Evolutionary conservation across 108 stramenopile genomes (phyloP), one percentile per base, ranked within the genome.

Genomic region (Schizochytrium sp.): DNA sequence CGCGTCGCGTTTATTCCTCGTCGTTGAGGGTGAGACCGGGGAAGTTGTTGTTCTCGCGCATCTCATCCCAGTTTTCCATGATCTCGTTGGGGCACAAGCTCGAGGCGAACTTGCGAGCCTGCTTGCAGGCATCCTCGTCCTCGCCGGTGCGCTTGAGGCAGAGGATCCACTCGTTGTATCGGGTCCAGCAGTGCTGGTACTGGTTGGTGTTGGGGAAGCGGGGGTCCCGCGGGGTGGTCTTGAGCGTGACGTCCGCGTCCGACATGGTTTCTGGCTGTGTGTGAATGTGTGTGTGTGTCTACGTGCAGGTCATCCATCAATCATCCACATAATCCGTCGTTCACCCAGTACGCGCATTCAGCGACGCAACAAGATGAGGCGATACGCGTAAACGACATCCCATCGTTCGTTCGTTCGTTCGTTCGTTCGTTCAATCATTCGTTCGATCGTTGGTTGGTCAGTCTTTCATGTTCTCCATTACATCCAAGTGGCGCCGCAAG

Each of bases 121-220:
- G 92, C 90, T 93, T 94, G 93, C 97, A 98, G 72, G 94, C 96
- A 58, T 94, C 96, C 87, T 98, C 96, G 87, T 97, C 96, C 23
- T 92, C 90, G 18, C 41, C 47, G 44, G 96, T 95, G 60, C 94
- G 91, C 94, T 97, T 96, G 88, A 96, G 71, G 94, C 97, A 98
- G 51, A 98, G 87, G 57, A 98, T 92, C 96, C 96, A 97, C 91
- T 98, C 97, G 87, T 98, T 98, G 96, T 98, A 98, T 12, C 96
- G 94, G 88, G 96, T 96, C 96, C 96, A 98, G 95, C 97, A 98
- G 92, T 97, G 96, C 71, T 95, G 93, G 87, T 96, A 93, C 90
- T 98, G 97, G 93, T 98, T 98, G 72, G 88, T 89, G 88, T 94
- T 92, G 43, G 96, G 95, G 92, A 97, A 97, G 60, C 96, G 94